Evolutionary conservation across 176 grass and related monocot genomes (phyloP).

Genomic region (Pharus latifolius): DNA sequence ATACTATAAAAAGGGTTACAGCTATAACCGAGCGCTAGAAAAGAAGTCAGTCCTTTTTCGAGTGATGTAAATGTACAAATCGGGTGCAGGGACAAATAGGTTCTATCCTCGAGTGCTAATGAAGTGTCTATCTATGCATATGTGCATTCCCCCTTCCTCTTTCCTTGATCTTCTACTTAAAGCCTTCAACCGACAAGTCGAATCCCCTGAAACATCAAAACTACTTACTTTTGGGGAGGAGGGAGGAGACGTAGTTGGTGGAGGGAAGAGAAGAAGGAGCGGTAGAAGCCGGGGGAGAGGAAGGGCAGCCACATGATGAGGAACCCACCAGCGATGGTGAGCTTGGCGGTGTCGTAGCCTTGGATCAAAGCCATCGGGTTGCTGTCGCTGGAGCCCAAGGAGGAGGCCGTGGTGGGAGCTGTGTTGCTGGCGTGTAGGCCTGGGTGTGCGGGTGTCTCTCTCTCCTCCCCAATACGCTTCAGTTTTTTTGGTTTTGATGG

Average conservation of each 20-base stretch:
- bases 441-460: background rate
- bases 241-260: constrained; percentile 52
- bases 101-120: no score
- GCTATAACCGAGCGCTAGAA: no score
- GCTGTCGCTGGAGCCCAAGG: background rate
- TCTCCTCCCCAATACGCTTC: background rate
- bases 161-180: no score
- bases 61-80: no score
- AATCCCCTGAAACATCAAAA: no score
- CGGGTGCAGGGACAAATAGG: no score
- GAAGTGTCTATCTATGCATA: no score
- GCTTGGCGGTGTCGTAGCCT: constrained; percentile 48
- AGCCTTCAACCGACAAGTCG: no score
- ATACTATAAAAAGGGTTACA: no score
- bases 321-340: constrained; percentile 79
- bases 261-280: constrained; percentile 39
- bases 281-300: constrained; percentile 61
- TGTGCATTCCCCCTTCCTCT: no score
- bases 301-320: constrained; percentile 88
- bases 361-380: constrained; percentile 56
- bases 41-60: no score
- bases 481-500: background rate
- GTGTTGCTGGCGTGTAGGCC: constrained; percentile 16
- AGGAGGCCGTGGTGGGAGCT: background rate
- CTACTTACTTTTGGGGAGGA: constrained; percentile 48